Percentiles rank a stretch among this genome's conserved stretches.
phyloP scores from a whole-genome alignment of 2,329 filamentous ascomycete genomes.

The Claviceps sp. region DNA sequence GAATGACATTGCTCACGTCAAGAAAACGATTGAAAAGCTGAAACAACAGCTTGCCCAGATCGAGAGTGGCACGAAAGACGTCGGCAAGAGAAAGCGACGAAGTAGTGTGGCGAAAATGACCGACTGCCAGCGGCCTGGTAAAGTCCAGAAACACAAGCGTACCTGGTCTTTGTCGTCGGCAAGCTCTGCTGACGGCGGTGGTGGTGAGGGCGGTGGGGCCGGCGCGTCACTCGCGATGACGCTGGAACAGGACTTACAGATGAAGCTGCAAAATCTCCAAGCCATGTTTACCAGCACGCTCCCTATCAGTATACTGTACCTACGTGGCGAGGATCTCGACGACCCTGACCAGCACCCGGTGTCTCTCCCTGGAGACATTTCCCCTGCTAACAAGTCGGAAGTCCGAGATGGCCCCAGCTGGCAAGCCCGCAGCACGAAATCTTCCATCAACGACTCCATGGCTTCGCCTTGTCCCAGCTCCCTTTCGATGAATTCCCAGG shows the following conservation, averaged over 20 bases:
- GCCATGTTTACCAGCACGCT: constrained; percentile 83
- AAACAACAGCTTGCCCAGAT: constrained; percentile 84
- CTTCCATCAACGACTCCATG: constrained; percentile 47
- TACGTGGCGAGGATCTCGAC: constrained; percentile 64
- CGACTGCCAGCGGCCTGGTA: constrained; percentile 53
- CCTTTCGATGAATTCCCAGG: constrained; percentile 46
- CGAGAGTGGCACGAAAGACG: constrained; percentile 54
- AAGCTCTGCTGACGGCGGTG: constrained; percentile 40
- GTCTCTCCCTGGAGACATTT: constrained; percentile 52
- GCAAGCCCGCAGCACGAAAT: constrained; percentile 38
- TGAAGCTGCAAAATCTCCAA: constrained; percentile 64
- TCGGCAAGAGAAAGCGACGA: constrained; percentile 49
- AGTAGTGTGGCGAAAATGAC: constrained; percentile 33
- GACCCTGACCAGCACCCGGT: constrained; percentile 72
- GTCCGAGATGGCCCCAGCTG: constrained; percentile 33
- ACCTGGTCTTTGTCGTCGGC: constrained; percentile 90
- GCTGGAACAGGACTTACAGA: constrained; percentile 62
- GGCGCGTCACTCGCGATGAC: constrained; percentile 32
- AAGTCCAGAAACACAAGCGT: constrained; percentile 78
- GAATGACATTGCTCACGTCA: constrained; percentile 88
- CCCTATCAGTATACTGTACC: constrained; percentile 63
- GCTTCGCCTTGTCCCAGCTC: constrained; percentile 56
- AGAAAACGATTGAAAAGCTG: constrained; percentile 91
- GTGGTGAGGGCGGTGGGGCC: constrained; percentile 18
- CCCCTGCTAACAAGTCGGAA: constrained; percentile 43